A percentile compares a stretch with the other conserved stretches of the same genome.
Evolutionary conservation across 768 basidiomycete genomes (phyloP).

Genomic region (Auricularia sp.): DNA sequence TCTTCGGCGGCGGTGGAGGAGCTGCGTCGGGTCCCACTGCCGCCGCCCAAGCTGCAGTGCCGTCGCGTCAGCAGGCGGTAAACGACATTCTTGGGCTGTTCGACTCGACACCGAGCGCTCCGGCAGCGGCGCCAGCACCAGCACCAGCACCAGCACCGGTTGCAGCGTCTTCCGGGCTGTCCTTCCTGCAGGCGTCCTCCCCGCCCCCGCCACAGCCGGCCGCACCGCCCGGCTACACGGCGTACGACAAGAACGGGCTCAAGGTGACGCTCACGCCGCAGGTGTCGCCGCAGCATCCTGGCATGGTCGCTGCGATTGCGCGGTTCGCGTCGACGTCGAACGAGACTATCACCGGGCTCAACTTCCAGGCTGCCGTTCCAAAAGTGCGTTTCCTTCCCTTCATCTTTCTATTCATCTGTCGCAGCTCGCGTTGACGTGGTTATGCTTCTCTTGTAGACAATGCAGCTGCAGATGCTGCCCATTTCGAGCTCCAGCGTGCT

Average conservation of each 20-base stretch:
- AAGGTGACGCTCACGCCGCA: constrained; percentile 86
- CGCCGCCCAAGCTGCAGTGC: constrained; percentile 29
- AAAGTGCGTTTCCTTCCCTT: constrained; percentile 42
- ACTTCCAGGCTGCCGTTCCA: constrained; percentile 96
- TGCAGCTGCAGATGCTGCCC: constrained; percentile 94
- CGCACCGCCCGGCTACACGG: constrained; percentile 62
- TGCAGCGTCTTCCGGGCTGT: constrained; percentile 13
- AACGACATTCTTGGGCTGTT: constrained; percentile 92
- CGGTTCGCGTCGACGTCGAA: constrained; percentile 64
- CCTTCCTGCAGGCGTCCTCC: constrained; percentile 1
- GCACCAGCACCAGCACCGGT: constrained; percentile 20
- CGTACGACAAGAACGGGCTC: constrained; percentile 86
- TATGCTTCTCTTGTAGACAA: constrained; percentile 49
- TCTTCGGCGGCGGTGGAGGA: constrained; percentile 55
- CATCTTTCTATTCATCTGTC: too few relatives aligned
- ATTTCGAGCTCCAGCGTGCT: constrained; percentile 80
- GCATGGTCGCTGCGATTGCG: constrained; percentile 82
- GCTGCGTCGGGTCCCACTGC: constrained; percentile 22
- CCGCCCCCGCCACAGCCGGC: constrained; percentile 28
- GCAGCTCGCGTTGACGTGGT: not conserved
- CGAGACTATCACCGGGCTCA: constrained; percentile 49
- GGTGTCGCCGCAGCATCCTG: constrained; percentile 68
- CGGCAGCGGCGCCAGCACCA: constrained; percentile 21
- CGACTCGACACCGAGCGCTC: constrained; percentile 35
- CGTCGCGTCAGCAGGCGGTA: constrained; percentile 44